These are phyloP conservation scores for Gymnopilus junonius DNA, from an alignment of 768 basidiomycete genomes.

Conservation along the genomic window DNA sequence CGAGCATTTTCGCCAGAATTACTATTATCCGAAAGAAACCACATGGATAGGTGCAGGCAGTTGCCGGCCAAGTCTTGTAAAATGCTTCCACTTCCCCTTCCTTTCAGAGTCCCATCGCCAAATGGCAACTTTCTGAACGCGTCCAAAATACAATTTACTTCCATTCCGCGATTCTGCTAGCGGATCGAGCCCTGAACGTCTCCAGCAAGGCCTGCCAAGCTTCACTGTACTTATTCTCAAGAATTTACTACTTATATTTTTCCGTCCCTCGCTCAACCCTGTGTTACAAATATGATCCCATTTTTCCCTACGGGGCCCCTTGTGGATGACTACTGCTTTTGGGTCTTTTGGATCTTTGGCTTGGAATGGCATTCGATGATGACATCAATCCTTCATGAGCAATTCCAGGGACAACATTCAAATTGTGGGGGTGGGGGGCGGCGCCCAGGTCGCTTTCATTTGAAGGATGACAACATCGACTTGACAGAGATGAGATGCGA, in stretches of 20 bases:
- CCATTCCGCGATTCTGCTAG: background rate
- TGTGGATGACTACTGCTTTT: background rate
- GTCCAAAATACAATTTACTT: background rate
- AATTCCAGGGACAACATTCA: background rate
- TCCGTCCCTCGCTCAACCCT: background rate
- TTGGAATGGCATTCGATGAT: background rate
- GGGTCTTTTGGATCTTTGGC: background rate
- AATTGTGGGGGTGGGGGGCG: background rate
- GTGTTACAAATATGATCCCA: background rate
- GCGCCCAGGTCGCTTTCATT: background rate
- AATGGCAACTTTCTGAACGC: slow-evolving; percentile 1
- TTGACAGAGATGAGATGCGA: background rate
- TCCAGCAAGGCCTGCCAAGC: background rate
- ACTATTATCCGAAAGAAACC: background rate
- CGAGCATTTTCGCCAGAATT: background rate
- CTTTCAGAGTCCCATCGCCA: background rate
- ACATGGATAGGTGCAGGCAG: background rate
- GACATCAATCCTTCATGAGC: slow-evolving; percentile 1
- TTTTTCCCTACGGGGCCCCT: background rate
- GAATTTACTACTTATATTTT: background rate
- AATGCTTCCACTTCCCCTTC: background rate
- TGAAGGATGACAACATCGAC: background rate
- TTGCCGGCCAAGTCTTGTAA: background rate
- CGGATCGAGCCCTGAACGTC: background rate
- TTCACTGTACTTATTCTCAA: background rate